A percentile compares a stretch with the other conserved stretches of the same genome.
Evolutionary conservation across 805 yeast genomes (phyloP).

Genomic region (Wickerhamomyces kurtzmanii): DNA sequence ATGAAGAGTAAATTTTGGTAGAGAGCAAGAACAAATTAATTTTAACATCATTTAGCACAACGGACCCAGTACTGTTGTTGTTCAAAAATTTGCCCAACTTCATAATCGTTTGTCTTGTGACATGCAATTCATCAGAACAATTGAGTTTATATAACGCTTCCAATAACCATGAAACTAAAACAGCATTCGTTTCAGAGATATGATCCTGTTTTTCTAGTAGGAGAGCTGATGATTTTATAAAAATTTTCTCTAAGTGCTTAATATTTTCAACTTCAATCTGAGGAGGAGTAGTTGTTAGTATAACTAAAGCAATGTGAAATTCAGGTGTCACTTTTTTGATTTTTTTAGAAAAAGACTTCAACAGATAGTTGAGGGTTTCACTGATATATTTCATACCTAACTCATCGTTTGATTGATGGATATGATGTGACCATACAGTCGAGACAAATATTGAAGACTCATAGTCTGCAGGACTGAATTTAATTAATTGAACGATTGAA

Average conservation of each 20-base stretch:
- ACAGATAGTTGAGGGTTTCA: constrained; percentile 7
- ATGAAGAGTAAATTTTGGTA: constrained; percentile 13
- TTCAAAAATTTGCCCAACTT: constrained; percentile 6
- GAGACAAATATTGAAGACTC: constrained; percentile 23
- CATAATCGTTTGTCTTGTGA: constrained; percentile 4
- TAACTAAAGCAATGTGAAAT: constrained; percentile 8
- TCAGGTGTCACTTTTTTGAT: constrained; percentile 4
- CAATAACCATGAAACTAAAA: constrained; percentile 20
- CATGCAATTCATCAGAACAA: constrained; percentile 2
- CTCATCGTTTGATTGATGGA: constrained; percentile 26
- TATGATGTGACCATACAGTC: constrained; percentile 28
- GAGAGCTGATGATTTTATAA: constrained; percentile 4
- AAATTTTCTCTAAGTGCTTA: constrained; percentile 2
- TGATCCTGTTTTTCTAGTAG: too few species aligned
- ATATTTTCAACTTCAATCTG: not conserved
- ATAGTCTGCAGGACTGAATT: constrained; percentile 6
- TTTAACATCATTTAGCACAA: constrained; percentile 9
- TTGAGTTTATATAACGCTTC: constrained; percentile 16
- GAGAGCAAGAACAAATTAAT: constrained; percentile 19
- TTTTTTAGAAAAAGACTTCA: constrained; percentile 5
- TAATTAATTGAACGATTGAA: constrained; percentile 11
- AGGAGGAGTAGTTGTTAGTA: constrained; percentile 5
- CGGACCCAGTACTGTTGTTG: constrained; percentile 4
- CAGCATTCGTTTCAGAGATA: not conserved
- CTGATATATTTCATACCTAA: constrained; percentile 15